A percentile compares a stretch with the other conserved stretches of the same genome.
phyloP scores from a whole-genome alignment of 257 asterid genomes.

The Solanum bukasovii region DNA sequence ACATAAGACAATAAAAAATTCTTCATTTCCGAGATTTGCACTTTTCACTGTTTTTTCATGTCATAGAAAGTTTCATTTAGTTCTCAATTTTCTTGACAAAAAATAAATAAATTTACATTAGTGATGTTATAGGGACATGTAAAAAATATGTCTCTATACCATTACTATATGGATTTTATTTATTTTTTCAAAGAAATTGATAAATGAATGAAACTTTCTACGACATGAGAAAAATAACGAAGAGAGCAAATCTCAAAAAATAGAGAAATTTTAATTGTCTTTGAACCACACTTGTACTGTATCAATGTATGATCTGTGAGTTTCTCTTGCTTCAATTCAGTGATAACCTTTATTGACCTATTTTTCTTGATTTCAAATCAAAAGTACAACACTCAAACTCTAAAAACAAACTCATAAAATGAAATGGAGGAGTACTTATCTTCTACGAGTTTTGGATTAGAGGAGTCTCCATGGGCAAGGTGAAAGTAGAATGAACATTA shows the following conservation, averaged over 20 bases:
- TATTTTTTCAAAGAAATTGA: background rate
- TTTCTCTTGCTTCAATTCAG: conserved; percentile 50
- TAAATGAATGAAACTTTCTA: background rate
- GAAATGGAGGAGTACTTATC: conserved; percentile 8
- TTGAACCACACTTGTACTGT: background rate
- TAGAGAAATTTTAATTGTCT: background rate
- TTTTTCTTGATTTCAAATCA: conserved; percentile 30
- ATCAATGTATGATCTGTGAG: conserved; percentile 49
- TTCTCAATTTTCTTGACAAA: background rate
- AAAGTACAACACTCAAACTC: background rate
- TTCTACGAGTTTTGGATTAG: conserved; percentile 30
- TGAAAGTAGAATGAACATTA: conserved; percentile 6
- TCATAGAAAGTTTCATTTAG: background rate
- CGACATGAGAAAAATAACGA: background rate
- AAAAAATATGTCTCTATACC: background rate
- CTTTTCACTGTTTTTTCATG: background rate
- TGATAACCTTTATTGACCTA: conserved; percentile 29
- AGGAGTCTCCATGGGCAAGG: conserved; percentile 14
- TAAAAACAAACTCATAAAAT: background rate
- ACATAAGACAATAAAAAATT: conserved; percentile 13
- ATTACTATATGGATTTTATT: background rate
- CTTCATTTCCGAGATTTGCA: conserved; percentile 52
- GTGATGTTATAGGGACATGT: too few relatives aligned
- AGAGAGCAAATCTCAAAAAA: too few relatives aligned
- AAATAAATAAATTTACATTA: background rate